Evolutionary conservation across 805 yeast species (phyloP).

Genomic region (Kazachstania psychrophila): DNA sequence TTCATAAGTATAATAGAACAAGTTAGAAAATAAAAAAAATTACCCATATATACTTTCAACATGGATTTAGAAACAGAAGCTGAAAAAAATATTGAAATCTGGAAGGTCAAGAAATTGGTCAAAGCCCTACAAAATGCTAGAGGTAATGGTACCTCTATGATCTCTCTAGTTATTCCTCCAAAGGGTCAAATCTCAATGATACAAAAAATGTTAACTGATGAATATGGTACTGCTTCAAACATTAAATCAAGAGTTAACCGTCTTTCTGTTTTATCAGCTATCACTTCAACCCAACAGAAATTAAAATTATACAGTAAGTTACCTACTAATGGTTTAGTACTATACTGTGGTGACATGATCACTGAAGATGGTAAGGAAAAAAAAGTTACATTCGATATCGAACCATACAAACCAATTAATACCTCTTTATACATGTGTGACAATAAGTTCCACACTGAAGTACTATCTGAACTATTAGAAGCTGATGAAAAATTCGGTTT

Average conservation of each 20-base stretch:
- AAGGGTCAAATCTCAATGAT: constrained; percentile 82
- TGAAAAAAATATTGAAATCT: constrained; percentile 94
- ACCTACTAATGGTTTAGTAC: constrained; percentile 90
- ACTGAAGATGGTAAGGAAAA: constrained; percentile 97
- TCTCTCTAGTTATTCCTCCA: constrained; percentile 92
- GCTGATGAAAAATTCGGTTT: constrained; percentile 95
- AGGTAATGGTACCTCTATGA: constrained; percentile 99
- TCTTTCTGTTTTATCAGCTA: constrained; percentile 88
- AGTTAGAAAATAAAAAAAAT: neutral
- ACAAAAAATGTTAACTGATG: constrained; percentile 91
- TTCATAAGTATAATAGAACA: neutral
- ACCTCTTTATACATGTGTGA: constrained; percentile 95
- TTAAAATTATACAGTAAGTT: constrained; percentile 80
- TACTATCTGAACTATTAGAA: constrained; percentile 85
- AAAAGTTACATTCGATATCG: constrained; percentile 92
- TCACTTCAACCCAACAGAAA: constrained; percentile 96
- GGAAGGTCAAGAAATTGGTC: constrained; percentile 96
- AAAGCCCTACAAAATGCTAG: constrained; percentile 82
- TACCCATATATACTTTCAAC: neutral
- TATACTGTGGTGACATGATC: constrained; percentile 96
- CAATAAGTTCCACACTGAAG: constrained; percentile 97
- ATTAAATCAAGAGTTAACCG: constrained; percentile 97
- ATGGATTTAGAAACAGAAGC: constrained; percentile 51
- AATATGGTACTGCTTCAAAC: constrained; percentile 97
- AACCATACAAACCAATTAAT: constrained; percentile 98